Percentiles rank a stretch among this genome's conserved stretches.
phyloP scores from a whole-genome alignment of 2,329 filamentous ascomycete genomes.

The Tolypocladium cylindrosporum region DNA sequence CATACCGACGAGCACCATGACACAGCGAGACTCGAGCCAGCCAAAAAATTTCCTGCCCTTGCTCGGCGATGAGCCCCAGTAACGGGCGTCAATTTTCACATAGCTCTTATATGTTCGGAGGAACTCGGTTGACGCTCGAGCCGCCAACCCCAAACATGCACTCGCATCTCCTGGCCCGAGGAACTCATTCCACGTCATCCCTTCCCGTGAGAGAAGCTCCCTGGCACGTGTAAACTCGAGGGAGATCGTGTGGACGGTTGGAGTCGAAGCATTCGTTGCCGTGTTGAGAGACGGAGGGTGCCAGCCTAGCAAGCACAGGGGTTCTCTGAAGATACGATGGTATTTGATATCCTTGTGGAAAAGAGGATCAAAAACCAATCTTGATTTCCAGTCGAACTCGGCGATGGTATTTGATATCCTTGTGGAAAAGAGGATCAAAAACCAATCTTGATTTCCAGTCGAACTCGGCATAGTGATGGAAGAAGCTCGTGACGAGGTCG shows the following conservation, averaged over 20 bases:
- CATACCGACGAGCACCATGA: conserved; percentile 46
- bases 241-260: conserved; percentile 40
- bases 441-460: conserved; percentile 46
- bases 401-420: conserved; percentile 39
- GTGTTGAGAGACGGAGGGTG: conserved; percentile 53
- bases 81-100: conserved; percentile 51
- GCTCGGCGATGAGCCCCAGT: conserved; percentile 49
- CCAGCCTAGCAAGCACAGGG: conserved; percentile 54
- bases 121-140: conserved; percentile 33
- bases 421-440: conserved; percentile 52
- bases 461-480: conserved; percentile 50
- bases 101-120: conserved; percentile 42
- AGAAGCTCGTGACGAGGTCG: conserved; percentile 50
- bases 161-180: conserved; percentile 12
- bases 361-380: conserved; percentile 48
- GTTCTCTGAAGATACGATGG: conserved; percentile 44
- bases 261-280: conserved; percentile 39
- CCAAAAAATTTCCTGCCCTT: conserved; percentile 47
- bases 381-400: conserved; percentile 44
- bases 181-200: conserved; percentile 33
- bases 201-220: conserved; percentile 22
- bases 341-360: conserved; percentile 45
- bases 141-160: background rate
- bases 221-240: conserved; percentile 40
- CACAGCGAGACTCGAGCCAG: conserved; percentile 54